Base-by-base conservation (phyloP, 352 stramenopile genomes). In the Phytopythium mirpurense region DNA sequence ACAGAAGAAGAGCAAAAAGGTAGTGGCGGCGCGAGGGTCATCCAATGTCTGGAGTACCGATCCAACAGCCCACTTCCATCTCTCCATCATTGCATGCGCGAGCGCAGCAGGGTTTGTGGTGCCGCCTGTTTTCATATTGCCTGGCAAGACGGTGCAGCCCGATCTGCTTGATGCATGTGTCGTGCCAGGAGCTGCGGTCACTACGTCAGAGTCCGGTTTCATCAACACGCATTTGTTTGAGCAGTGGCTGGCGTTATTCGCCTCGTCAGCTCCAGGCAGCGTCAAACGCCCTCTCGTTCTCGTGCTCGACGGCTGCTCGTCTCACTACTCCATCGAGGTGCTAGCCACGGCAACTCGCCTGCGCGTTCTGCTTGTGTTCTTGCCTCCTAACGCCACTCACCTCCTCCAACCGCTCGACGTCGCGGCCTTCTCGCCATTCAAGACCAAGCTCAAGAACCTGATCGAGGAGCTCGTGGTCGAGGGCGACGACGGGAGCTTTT, bases 51-150 rank as follows among this genome's bases (percentile, higher is more conserved):
- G 66, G 59, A 42, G 12, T 10, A 47, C 51, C 8, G 51, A 57
- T 4, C 15, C 43, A 6, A n/a, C 59, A 1, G 24, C 47, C 1
- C 57, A 44, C 41, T 69, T 75, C 21, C 67, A 75, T 41, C 54
- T 71, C 29, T 45, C 63, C 0, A 62, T 71, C 23, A 38, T 75
- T 19, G 56, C 57, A 0, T 72, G 62, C 36, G 57, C 27, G 0
- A 67, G 35, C 37, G 66, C 53, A 12, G 14, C 21, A 19, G 56
- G 56, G 1, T 45, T 57, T 27, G 31, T 60, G 5, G 26, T 74
- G 0, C 51, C 53, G 0, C 59, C 56, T 2, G 34, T 56, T 1
- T 68, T 66, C 38, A 48, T 74, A 4, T 18, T 68, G 2, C 53
- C 27, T 15, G 55, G 40, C 4, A 56, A 53, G 23, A 61, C 55